Evolutionary conservation across 2,329 filamentous ascomycete genomes (phyloP), one percentile per base, ranked within the genome.

Genomic region (Aspergillus pseudoglaucus): DNA sequence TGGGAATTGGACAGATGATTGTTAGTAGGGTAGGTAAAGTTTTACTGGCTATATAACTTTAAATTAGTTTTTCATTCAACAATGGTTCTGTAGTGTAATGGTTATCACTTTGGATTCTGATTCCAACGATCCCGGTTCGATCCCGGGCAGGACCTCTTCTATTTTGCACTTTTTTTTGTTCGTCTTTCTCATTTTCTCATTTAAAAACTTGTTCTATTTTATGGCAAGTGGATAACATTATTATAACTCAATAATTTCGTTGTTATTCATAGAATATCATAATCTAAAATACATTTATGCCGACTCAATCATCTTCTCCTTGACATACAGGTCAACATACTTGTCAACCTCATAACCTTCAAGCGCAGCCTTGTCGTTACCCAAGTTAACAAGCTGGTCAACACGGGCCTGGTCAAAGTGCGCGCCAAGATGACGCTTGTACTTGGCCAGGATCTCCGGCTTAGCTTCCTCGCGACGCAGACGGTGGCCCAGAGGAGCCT

Each of bases 381-480:
- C 87, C 45, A 97, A 75, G 57, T 88, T 79, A 45, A 96, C 79
- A 47, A 98, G 79, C 75, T 93, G 78, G 74, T 91, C 81, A 45
- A 96, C 88, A 65, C 84, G 83, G 43, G 79, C 76, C 66, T 87
- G 79, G 52, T 82, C 76, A 71, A 87, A 94, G 76, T 96, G 91
- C 46, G 87, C 87, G 61, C 80, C 81, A 45, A 97, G 76, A 73
- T 98, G 93, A 68, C 88, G 84, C 84, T 90, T 86, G 78, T 89
- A 98, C 80, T 98, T 98, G 70, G 83, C 84, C 60, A 97, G 75
- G 60, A 98, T 96, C 73, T 95, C 88, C 50, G 93, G 93, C 82
- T 97, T 97, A 60, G 93, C 93, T 80, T 98, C 93, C 62, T 96
- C 90, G 62, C 91, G 83, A 57, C 93, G 80, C 65, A 93, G 78